Evolutionary conservation across 2,329 filamentous ascomycete species (phyloP).

Genomic region (Ophioceras dolichostomum): DNA sequence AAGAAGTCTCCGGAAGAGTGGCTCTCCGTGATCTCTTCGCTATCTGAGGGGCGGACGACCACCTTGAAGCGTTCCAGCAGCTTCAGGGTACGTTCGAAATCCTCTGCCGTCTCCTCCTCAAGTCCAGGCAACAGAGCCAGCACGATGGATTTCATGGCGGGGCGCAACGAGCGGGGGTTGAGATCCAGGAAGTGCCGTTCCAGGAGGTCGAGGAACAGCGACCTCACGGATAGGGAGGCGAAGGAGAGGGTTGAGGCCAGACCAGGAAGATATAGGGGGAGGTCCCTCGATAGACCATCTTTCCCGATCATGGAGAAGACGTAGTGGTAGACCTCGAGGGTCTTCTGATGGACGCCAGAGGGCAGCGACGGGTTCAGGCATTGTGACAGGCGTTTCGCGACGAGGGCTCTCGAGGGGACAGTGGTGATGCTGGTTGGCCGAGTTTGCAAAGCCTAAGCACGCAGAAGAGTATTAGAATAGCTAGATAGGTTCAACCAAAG

Average conservation of each 20-base stretch:
- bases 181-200: constrained; percentile 69
- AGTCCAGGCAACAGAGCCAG: constrained; percentile 81
- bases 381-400: constrained; percentile 87
- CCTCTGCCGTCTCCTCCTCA: constrained; percentile 93
- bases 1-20: constrained; percentile 64
- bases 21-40: constrained; percentile 34
- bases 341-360: constrained; percentile 94
- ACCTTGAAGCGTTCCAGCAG: constrained; percentile 69
- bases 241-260: constrained; percentile 84
- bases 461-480: too few species aligned
- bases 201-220: constrained; percentile 71
- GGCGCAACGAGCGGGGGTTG: constrained; percentile 59
- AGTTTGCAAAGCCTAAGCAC: constrained; percentile 68
- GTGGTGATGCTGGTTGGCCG: constrained; percentile 59
- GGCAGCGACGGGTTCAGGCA: constrained; percentile 88
- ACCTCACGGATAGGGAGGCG: constrained; percentile 81
- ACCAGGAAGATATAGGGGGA: constrained; percentile 81
- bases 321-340: constrained; percentile 84
- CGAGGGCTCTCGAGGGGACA: constrained; percentile 69
- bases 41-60: constrained; percentile 43
- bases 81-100: constrained; percentile 78
- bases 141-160: constrained; percentile 82
- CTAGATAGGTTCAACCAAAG: too few species aligned
- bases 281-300: constrained; percentile 67
- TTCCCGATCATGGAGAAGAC: constrained; percentile 78